Evolutionary conservation across 2,329 filamentous ascomycete genomes (phyloP), one percentile per base, ranked within the genome.

Genomic region (Colletotrichum sp.): DNA sequence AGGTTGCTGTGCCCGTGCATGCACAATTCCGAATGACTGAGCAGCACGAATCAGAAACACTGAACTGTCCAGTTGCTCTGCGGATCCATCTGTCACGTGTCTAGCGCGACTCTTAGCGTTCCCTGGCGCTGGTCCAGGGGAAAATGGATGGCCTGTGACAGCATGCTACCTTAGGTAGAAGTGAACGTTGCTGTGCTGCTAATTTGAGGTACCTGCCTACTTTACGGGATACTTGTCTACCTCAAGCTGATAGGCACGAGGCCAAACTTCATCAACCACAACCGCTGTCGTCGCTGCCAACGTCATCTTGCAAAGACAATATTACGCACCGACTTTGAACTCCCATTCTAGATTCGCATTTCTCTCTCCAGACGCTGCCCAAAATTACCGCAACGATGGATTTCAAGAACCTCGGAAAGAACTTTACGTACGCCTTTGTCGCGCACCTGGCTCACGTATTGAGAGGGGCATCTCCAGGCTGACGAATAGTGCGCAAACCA

Each of bases 391-490:
- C 77, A 72, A 84, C 78, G 74, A 92, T 91, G 90, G 90, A 92
- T 80, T 92, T 92, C 86, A 91, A 90, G 83, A 90, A 86, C 79
- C 85, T 92, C 74, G 87, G 90, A 82, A 91, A 89, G 82, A 88
- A 86, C 82, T 82, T 92, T 81, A 89, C 86, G 90, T 92, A 85
- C 48, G 73, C 32, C 24, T 92, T 85, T 63, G 73, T 43, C 26
- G 24, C 59, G 36, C 30, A 69, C 76, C 76, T 74, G 71, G 69
- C 74, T 67, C 48, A 13, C 30, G 9, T 48, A 24, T 69, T 18
- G 52, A n/a, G 55, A 59, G 32, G 36, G 67, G 26, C 32, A 48
- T 30, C 34, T 65, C 15, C 21, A 76, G 36, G 64, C 73, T 70
- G 68, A 77, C 64, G 73, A 79, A 63, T 63, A 57, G 63, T 75